These are phyloP conservation scores for Malus fusca DNA, from an alignment of 306 rosid genomes.

Conservation along the genomic window DNA sequence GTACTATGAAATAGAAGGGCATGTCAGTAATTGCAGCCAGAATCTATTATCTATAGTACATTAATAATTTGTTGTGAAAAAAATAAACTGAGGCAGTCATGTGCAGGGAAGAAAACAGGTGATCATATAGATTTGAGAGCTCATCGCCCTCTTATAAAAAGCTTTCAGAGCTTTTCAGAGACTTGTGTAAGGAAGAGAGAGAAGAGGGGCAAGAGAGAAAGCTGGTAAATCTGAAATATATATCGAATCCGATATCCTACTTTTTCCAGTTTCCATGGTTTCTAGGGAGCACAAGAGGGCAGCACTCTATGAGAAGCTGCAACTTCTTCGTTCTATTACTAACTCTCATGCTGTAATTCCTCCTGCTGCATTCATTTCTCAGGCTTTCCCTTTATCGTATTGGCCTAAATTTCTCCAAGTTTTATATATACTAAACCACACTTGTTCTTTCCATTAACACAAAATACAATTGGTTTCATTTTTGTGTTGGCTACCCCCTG, in stretches of 20 bases:
- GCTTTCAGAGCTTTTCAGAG: constrained; percentile 32
- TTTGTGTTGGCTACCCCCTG: not conserved
- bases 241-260: not conserved
- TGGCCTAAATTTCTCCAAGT: constrained; percentile 18
- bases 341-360: constrained; percentile 88
- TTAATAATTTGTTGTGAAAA: constrained; percentile 25
- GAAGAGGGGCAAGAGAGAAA: not conserved
- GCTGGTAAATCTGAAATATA: not conserved
- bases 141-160: constrained; percentile 46
- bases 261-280: constrained; percentile 34
- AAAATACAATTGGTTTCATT: not conserved
- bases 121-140: constrained; percentile 68
- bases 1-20: constrained; percentile 28
- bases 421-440: not conserved
- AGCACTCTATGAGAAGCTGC: constrained; percentile 88
- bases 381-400: constrained; percentile 23
- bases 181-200: constrained; percentile 12
- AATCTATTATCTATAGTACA: constrained; percentile 5
- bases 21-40: constrained; percentile 30
- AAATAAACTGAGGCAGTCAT: constrained; percentile 36
- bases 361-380: constrained; percentile 18
- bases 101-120: constrained; percentile 52
- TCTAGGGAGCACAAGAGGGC: constrained; percentile 87
- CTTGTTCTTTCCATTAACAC: not conserved
- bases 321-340: constrained; percentile 93